Evolutionary conservation across 1,139 yeast species (phyloP).

Genomic region (Suhomyces ambrosiae): DNA sequence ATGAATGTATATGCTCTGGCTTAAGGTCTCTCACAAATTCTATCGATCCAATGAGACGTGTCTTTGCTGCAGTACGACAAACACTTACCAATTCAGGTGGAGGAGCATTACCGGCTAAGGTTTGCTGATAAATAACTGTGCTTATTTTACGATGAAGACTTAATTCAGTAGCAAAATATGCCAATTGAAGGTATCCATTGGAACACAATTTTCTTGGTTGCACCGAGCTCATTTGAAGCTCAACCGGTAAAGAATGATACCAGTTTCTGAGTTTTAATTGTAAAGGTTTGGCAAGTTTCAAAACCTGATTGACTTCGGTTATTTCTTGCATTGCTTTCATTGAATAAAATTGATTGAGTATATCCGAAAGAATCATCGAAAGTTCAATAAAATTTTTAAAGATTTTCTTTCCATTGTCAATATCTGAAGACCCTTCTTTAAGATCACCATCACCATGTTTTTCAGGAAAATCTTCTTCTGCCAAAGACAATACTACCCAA

Average conservation of each 20-base stretch:
- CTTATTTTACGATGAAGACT: slow-evolving; percentile 82
- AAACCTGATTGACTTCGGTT: slow-evolving; percentile 61
- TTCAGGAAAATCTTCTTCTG: slow-evolving; percentile 77
- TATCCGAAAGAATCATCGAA: slow-evolving; percentile 71
- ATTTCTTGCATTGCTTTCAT: slow-evolving; percentile 62
- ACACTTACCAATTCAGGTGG: slow-evolving; percentile 62
- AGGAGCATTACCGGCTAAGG: slow-evolving; percentile 44
- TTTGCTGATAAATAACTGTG: slow-evolving; percentile 52
- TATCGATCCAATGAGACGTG: slow-evolving; percentile 76
- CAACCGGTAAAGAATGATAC: slow-evolving; percentile 78
- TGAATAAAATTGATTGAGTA: slow-evolving; percentile 69
- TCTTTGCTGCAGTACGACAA: slow-evolving; percentile 82
- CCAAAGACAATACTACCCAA: slow-evolving; percentile 67
- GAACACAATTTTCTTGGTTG: slow-evolving; percentile 63
- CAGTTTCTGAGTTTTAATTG: slow-evolving; percentile 78
- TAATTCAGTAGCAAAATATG: slow-evolving; percentile 81
- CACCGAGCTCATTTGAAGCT: slow-evolving; percentile 64
- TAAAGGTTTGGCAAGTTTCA: slow-evolving; percentile 79
- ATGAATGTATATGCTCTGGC: slow-evolving; percentile 80
- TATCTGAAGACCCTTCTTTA: slow-evolving; percentile 66
- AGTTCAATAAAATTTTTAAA: slow-evolving; percentile 72
- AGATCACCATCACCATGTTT: slow-evolving; percentile 59
- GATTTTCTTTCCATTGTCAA: slow-evolving; percentile 69
- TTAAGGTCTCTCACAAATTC: slow-evolving; percentile 76
- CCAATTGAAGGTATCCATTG: slow-evolving; percentile 77